phyloP scores from a whole-genome alignment of 805 yeast genomes.

The Ogataea nitratoaversa region DNA sequence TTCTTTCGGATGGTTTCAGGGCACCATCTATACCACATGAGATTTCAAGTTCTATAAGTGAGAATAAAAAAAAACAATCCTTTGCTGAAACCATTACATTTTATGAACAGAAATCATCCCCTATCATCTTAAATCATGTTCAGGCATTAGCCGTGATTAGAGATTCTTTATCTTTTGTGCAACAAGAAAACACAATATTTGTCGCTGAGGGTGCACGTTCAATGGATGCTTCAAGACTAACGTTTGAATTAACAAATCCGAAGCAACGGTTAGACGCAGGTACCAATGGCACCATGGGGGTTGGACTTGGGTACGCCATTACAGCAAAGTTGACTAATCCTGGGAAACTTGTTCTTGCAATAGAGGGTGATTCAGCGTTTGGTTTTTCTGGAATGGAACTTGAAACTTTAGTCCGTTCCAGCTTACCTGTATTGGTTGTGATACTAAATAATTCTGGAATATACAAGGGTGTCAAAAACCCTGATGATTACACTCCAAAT shows the following conservation, averaged over 20 bases:
- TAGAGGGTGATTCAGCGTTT: conserved; percentile 76
- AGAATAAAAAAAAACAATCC: conserved; percentile 31
- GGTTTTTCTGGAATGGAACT: conserved; percentile 71
- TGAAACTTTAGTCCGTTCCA: conserved; percentile 60
- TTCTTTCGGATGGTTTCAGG: conserved; percentile 13
- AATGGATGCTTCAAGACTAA: conserved; percentile 65
- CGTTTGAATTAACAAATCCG: conserved; percentile 51
- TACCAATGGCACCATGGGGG: conserved; percentile 75
- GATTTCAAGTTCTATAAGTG: conserved; percentile 26
- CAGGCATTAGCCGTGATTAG: conserved; percentile 49
- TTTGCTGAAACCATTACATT: conserved; percentile 28
- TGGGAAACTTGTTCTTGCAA: conserved; percentile 44
- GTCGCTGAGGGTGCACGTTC: conserved; percentile 76
- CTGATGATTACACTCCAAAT: conserved; percentile 12
- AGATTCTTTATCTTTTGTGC: conserved; percentile 29
- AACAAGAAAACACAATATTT: conserved; percentile 34
- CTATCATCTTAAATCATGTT: conserved; percentile 40
- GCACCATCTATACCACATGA: conserved; percentile 29
- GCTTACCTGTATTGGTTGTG: conserved; percentile 50
- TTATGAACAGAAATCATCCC: conserved; percentile 8
- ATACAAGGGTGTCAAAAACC: conserved; percentile 53
- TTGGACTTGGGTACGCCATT: conserved; percentile 67
- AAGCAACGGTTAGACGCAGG: conserved; percentile 64
- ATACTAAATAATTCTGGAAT: conserved; percentile 76
- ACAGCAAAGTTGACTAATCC: conserved; percentile 50